phyloP scores from a whole-genome alignment of 2,329 filamentous ascomycete species.

The Penicillium frequentans region DNA sequence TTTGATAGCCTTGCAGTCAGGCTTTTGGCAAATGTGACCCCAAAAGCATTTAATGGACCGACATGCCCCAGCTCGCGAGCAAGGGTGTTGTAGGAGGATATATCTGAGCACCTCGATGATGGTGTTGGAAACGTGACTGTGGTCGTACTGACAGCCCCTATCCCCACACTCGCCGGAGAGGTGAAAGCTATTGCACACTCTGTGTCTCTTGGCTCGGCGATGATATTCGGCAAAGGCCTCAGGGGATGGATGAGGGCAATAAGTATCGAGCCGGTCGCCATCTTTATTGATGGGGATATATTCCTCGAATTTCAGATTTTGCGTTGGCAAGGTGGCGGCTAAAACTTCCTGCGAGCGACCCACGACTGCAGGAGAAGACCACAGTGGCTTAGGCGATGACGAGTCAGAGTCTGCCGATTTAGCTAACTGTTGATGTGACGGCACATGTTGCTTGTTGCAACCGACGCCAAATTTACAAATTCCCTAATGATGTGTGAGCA shows the following conservation, averaged over 20 bases:
- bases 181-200: constrained; percentile 53
- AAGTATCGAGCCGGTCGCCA: constrained; percentile 49
- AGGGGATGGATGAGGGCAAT: constrained; percentile 36
- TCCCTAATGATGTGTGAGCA: constrained; percentile 22
- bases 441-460: constrained; percentile 33
- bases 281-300: constrained; percentile 50
- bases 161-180: constrained; percentile 43
- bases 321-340: constrained; percentile 16
- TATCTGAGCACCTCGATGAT: constrained; percentile 45
- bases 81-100: constrained; percentile 46
- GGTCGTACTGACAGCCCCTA: constrained; percentile 47
- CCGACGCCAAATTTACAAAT: constrained; percentile 32
- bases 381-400: constrained; percentile 14
- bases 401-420: constrained; percentile 16
- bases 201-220: constrained; percentile 37
- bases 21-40: constrained; percentile 46
- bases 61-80: constrained; percentile 43
- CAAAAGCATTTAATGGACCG: constrained; percentile 45
- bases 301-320: constrained; percentile 19
- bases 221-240: constrained; percentile 44
- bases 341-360: constrained; percentile 24
- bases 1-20: constrained; percentile 31
- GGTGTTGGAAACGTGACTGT: constrained; percentile 42
- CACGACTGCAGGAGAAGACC: constrained; percentile 10
- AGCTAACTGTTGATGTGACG: constrained; percentile 25